Base-by-base conservation (phyloP, 331 rosid genomes). In the Stylosanthes scabra region DNA sequence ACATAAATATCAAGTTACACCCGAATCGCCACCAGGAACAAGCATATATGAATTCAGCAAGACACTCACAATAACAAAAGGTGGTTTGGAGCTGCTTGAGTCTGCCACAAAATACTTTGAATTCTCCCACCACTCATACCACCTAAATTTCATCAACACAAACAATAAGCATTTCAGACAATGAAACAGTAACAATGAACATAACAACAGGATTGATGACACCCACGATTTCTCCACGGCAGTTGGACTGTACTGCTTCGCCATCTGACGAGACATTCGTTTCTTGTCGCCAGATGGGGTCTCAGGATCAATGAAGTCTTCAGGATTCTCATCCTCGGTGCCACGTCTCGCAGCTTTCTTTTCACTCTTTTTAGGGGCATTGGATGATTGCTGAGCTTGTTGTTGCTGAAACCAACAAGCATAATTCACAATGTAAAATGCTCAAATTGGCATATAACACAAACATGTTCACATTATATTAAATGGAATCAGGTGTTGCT, bases 91-190 rank as follows among this genome's bases (percentile, higher is more conserved):
- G 97, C 99, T 88, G 72, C 73, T 88, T 34, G 88, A 86, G 75
- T 95, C 96, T 73, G 98, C 97, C 72, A 83, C 93, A 75, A 92
- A 95, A 66, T 42, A 85, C 9, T 80, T 80, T 7, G 97, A 81
- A 51, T 95, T 79, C 89, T 95, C 99, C 99, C 98, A 95, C 97
- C 97, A 92, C 14, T 74, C 84, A 63, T 92, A 92, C 98, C 99
- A 95, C 93, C 99, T 95, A 72, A 50, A 66, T 71, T 10, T 10
- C 28, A 50, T 15, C 63, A 77, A 63, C 37, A 59, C 4, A 65
- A 55, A 75, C 50, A 45, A 74, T 62, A 65, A 56, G 31, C 57
- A 71, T 61, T 75, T 52, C 16, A 37, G 4, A 75, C 16, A 55
- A 7, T 55, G 14, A 31, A 69, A 59, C 63, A 44, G n/a, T 25